phyloP scores from a whole-genome alignment of 1,284 basidiomycete species.

The Ceraceosorus guamensis region DNA sequence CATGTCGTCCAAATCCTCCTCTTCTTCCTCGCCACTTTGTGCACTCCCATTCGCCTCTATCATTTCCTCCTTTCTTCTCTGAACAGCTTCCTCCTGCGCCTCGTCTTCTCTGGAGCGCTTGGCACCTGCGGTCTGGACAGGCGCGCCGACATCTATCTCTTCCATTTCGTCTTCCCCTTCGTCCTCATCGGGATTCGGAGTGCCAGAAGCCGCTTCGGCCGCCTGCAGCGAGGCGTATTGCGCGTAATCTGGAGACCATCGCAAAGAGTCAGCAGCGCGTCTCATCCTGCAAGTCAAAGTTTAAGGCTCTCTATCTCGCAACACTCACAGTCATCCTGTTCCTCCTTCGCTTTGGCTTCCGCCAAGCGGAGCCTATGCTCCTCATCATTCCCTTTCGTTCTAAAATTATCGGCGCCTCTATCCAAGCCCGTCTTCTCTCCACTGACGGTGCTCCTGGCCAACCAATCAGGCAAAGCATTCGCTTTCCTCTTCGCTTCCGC shows the following conservation, averaged over 20 bases:
- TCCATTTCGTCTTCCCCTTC: slow-evolving; percentile 23
- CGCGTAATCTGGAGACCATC: slow-evolving; percentile 35
- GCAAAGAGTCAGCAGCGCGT: neutral
- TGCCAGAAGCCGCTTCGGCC: no score
- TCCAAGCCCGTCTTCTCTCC: slow-evolving; percentile 83
- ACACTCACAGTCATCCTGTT: slow-evolving; percentile 33
- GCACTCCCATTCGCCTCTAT: neutral
- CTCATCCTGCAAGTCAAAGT: neutral
- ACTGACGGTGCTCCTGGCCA: slow-evolving; percentile 86
- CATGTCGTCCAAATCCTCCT: slow-evolving; percentile 10
- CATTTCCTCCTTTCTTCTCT: neutral
- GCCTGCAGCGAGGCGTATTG: slow-evolving; percentile 36
- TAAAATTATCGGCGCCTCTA: slow-evolving; percentile 1
- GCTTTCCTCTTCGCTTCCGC: slow-evolving; percentile 57
- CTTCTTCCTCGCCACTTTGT: slow-evolving; percentile 2
- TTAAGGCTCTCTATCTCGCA: neutral
- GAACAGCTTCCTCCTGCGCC: neutral
- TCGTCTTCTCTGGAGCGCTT: slow-evolving; percentile 10
- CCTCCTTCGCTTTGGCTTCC: slow-evolving; percentile 11
- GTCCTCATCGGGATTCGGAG: slow-evolving; percentile 15
- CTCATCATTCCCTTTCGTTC: slow-evolving; percentile 19
- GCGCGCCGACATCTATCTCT: slow-evolving; percentile 14
- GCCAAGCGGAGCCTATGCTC: slow-evolving; percentile 3
- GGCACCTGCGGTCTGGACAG: slow-evolving; percentile 2
- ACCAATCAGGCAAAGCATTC: slow-evolving; percentile 86